Evolutionary conservation across 768 basidiomycete genomes (phyloP), one percentile per base, ranked within the genome.

Genomic region (Psilocybe sp.): DNA sequence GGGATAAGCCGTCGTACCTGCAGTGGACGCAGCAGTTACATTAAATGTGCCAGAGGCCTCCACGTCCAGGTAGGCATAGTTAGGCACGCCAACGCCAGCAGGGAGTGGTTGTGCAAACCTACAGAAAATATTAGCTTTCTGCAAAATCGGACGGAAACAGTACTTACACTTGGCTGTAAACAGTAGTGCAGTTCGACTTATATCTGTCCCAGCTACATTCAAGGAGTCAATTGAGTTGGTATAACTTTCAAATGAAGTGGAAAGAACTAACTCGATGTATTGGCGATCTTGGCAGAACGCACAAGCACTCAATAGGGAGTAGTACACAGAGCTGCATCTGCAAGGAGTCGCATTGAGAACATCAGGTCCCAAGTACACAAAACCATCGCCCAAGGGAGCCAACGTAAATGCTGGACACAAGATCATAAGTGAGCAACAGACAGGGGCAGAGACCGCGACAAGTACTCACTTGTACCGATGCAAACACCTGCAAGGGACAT

Each of bases 231-330:
- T 28, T 28, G 31, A 15, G 2, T 20, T 37, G 8, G 28, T 11
- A 28, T 16, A 33, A 18, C 10, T 18, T 10, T 32, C 16, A 39
- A n/a, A 3, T 4, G 23, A 31, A 32, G 41, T 53, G 9, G n/a
- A 13, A 46, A 37, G 45, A 18, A 58, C 69, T 31, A 44, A 76
- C 75, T 40, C 37, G 41, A 72, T 23, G 49, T 65, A 70, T 7
- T 60, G 40, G 13, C 61, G 64, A 23, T 52, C 61, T 59, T 82
- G 81, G 56, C 81, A 82, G 10, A 60, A 56, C 4, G 74, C 69
- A 56, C 81, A 82, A n/a, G 78, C 77, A 46, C 71, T 73, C 49
- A 78, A 55, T 55, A 80, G 55, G n/a, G 74, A 74, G 61, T 81
- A 82, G 40, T 74, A 74, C 10, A 81, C 76, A 0, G 78, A 70